Base-by-base conservation (phyloP, 202 grass and related monocot genomes). In the Schoenoplectus triqueter region DNA sequence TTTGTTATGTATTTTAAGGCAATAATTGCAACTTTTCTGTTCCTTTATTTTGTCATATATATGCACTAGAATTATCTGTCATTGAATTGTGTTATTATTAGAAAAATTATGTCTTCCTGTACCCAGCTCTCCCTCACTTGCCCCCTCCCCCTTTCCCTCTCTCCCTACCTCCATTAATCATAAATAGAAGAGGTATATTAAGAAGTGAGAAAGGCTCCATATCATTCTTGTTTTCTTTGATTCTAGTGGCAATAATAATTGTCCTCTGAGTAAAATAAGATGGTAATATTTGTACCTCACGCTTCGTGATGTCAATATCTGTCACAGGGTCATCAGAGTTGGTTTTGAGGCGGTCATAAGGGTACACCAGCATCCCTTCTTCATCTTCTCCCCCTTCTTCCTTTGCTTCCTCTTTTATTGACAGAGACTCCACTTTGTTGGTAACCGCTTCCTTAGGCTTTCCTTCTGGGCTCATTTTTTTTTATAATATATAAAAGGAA, bases 231-330 rank as follows among this genome's bases (percentile, higher is more conserved):
- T 22, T 54, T 72, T 55, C 10, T 56, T 76, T 75, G 9, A 52
- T 52, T 51, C 18, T 31, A 52, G 50, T 49, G 69, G 2, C 11
- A 57, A 77, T 15, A 77, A 13, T 40, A 6, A 77, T 59, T 11
- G 52, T 77, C 22, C 14, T 56, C 22, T 7, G 73, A 7, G 9
- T 17, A 86, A 59, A 82, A 62, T 84, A 84, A 67, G 54, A 80
- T 88, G 71, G 85, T 65, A 20, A 60, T 76, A 87, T 80, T 74
- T 69, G 78, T 87, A 97, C 94, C 94, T 93, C 94, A 66, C 94
- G 87, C 80, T 89, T 93, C n/a, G 94, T 92, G 57, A 90, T 81
- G 84, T 97, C 94, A 85, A 97, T 94, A 75, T 97, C 94, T 10
- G 87, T 87, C 78, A 93, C 75, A 88, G 90, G 94, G 73, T 97